Evolutionary conservation across 768 basidiomycete species (phyloP).

Genomic region (Heimioporus sp.): DNA sequence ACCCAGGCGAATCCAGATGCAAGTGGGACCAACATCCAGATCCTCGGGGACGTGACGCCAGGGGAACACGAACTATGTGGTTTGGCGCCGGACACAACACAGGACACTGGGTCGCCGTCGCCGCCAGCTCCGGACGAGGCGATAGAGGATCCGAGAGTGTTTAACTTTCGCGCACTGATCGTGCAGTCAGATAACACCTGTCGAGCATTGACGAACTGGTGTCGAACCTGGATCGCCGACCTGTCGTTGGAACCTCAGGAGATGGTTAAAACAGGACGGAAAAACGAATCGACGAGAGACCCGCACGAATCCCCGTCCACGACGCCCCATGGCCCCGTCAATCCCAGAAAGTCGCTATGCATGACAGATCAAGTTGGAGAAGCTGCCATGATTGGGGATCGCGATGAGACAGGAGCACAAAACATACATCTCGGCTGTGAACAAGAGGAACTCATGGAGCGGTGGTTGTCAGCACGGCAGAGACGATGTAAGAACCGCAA

Average conservation of each 20-base stretch:
- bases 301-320: background rate
- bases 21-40: background rate
- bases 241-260: background rate
- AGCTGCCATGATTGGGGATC: background rate
- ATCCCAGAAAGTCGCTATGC: background rate
- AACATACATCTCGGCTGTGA: background rate
- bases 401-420: background rate
- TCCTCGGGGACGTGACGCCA: background rate
- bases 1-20: background rate
- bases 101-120: background rate
- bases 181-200: conserved; percentile 1
- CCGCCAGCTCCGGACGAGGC: background rate
- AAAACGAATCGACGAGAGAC: background rate
- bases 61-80: background rate
- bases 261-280: background rate
- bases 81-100: background rate
- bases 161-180: conserved; percentile 6
- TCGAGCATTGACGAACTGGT: conserved; percentile 13
- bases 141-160: conserved; percentile 11
- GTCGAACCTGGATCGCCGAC: background rate
- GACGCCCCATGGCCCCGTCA: background rate
- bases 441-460: conserved; percentile 8
- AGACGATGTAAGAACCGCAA: background rate
- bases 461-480: conserved; percentile 8
- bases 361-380: background rate